Evolutionary conservation across 2,329 filamentous ascomycete genomes (phyloP).

Genomic region (Falciphora oryzae): DNA sequence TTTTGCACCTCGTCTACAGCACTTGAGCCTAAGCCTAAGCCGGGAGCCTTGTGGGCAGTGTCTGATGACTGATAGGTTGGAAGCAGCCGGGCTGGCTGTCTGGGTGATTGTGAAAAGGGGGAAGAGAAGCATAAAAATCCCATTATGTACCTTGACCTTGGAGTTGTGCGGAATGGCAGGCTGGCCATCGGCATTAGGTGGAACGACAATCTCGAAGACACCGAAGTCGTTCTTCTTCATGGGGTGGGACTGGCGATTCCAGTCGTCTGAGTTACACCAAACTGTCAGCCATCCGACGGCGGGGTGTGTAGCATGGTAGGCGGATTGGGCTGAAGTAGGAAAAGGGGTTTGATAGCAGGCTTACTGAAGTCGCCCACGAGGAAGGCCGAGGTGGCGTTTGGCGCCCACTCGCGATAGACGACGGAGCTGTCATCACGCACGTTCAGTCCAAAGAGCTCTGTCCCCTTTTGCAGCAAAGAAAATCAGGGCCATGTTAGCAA

Average conservation of each 20-base stretch:
- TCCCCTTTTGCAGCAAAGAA: conserved; percentile 54
- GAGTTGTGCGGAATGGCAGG: conserved; percentile 85
- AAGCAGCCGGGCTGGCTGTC: too few relatives aligned
- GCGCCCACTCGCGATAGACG: conserved; percentile 92
- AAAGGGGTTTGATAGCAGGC: conserved; percentile 22
- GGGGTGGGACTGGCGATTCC: conserved; percentile 75
- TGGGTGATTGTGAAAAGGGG: neutral
- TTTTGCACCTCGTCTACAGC: neutral
- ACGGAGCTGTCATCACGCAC: conserved; percentile 79
- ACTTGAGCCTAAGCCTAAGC: too few relatives aligned
- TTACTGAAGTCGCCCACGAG: conserved; percentile 92
- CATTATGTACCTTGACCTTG: conserved; percentile 76
- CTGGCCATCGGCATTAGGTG: conserved; percentile 61
- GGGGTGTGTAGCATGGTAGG: neutral
- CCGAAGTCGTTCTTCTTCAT: conserved; percentile 86
- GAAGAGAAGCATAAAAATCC: neutral
- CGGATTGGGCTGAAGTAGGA: neutral
- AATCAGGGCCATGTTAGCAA: conserved; percentile 8
- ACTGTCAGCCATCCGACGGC: neutral
- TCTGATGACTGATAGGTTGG: too few relatives aligned
- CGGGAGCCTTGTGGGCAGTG: too few relatives aligned
- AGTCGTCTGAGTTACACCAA: conserved; percentile 56
- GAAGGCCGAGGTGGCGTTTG: conserved; percentile 77
- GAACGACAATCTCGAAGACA: conserved; percentile 77
- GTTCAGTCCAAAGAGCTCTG: conserved; percentile 81